Base-by-base conservation (phyloP, 2,329 filamentous ascomycete genomes). In the Microsporum canis region DNA sequence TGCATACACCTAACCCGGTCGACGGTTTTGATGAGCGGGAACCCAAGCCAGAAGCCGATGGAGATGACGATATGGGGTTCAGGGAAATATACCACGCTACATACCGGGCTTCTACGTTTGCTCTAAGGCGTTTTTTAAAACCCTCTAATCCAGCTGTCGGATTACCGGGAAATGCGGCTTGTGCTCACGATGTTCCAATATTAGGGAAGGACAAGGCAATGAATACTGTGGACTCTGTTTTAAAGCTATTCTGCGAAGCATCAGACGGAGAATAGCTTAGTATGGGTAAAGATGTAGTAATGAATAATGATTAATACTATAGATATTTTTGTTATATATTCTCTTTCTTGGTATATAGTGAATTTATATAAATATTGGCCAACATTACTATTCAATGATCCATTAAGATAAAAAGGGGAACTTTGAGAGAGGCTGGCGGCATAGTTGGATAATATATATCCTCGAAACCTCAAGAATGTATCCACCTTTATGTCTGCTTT, bases 41-140 rank as follows among this genome's bases (percentile, higher is more conserved):
- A 23, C 23, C 17, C 29, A 17, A 8, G 12, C 7, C 8, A 17
- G 38, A 39, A n/a, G 34, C 2, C 14, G 64, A 63, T 2, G 17
- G 66, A 0, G 72, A 74, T 29, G 74, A 76, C 56, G 64, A 63
- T 34, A 73, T 75, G 45, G 73, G 75, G 10, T 77, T 76, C 60
- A 76, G 75, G 57, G 63, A 70, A 14, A 75, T 76, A 73, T 77
- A 77, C 59, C 74, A 77, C 62, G 73, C 73, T 10, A 76, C 74
- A 3, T 77, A 77, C 63, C 73, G 73, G 53, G 74, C 75, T 33
- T 71, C 75, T 3, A 72, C 69, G 5, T 77, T 76, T 69, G 74
- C 74, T 23, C 64, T 77, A n/a, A 70, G 75, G 14, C 72, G 69
- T 59, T 76, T 73, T 59, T 60, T 76, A 56, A 76, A 71, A 59